Percentiles rank a stretch among this genome's conserved stretches.
These are phyloP conservation scores for Starmerella geochares DNA, from an alignment of 805 yeast genomes.

Conservation along the genomic window DNA sequence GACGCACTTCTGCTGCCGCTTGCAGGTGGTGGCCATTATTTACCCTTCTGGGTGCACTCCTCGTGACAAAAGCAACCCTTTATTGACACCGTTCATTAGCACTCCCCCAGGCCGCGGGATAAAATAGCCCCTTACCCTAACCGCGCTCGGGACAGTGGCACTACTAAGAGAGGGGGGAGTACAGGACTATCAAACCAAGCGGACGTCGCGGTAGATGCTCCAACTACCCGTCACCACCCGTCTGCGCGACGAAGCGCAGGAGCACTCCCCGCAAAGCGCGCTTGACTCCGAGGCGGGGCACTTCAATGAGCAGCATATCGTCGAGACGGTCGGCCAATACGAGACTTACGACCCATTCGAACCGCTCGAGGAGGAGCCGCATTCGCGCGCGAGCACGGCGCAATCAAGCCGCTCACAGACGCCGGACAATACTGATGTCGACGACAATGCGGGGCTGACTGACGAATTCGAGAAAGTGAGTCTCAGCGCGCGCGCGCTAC, in stretches of 20 bases:
- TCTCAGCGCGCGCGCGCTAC: background rate
- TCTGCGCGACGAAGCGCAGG: background rate
- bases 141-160: background rate
- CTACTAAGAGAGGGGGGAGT: background rate
- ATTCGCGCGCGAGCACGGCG: conserved; percentile 9
- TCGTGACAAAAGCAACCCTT: background rate
- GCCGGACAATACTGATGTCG: conserved; percentile 5
- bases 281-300: background rate
- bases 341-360: background rate
- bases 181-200: background rate
- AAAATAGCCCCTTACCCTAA: background rate
- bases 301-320: background rate
- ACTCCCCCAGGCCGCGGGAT: background rate
- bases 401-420: conserved; percentile 11
- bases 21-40: too few relatives aligned
- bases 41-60: background rate
- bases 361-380: background rate
- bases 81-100: background rate
- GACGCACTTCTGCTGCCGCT: too few relatives aligned
- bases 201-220: background rate
- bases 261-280: background rate
- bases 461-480: background rate
- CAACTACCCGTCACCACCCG: background rate
- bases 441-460: background rate
- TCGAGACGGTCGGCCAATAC: background rate